A percentile compares a stretch with the other conserved stretches of the same genome.
Evolutionary conservation across 2,329 filamentous ascomycete genomes (phyloP).

Genomic region (Botrytis hyacinthi): DNA sequence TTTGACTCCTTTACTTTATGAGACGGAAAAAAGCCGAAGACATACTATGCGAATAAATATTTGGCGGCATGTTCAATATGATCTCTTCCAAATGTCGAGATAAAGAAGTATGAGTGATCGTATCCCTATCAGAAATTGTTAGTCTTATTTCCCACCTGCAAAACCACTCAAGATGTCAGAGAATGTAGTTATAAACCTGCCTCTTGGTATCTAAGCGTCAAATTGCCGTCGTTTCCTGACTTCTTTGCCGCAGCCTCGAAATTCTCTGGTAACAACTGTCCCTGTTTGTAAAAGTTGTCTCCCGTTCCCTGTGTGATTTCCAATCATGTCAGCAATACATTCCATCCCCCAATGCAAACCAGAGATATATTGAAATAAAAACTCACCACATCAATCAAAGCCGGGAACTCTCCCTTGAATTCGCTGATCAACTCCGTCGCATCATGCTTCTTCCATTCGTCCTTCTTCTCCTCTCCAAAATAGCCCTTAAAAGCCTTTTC

Average conservation of each 20-base stretch:
- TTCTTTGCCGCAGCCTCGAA: conserved; percentile 76
- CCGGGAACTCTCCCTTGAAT: conserved; percentile 68
- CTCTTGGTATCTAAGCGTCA: conserved; percentile 80
- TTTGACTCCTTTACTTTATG: background rate
- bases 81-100: conserved; percentile 75
- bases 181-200: conserved; percentile 42
- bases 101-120: conserved; percentile 97
- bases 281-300: conserved; percentile 95
- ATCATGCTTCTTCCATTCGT: conserved; percentile 85
- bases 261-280: conserved; percentile 91
- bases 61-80: conserved; percentile 22
- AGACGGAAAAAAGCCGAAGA: background rate
- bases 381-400: conserved; percentile 82
- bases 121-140: conserved; percentile 59
- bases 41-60: conserved; percentile 24
- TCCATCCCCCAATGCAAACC: no score
- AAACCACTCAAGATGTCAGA: no score
- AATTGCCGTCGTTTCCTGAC: conserved; percentile 64
- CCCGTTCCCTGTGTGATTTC: conserved; percentile 66
- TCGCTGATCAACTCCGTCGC: conserved; percentile 82
- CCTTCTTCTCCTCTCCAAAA: conserved; percentile 70
- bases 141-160: conserved; percentile 19
- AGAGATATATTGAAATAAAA: background rate
- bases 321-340: background rate
- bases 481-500: conserved; percentile 94